Base-by-base conservation (phyloP, 208 protist species). In the Trypanosoma vivax region DNA sequence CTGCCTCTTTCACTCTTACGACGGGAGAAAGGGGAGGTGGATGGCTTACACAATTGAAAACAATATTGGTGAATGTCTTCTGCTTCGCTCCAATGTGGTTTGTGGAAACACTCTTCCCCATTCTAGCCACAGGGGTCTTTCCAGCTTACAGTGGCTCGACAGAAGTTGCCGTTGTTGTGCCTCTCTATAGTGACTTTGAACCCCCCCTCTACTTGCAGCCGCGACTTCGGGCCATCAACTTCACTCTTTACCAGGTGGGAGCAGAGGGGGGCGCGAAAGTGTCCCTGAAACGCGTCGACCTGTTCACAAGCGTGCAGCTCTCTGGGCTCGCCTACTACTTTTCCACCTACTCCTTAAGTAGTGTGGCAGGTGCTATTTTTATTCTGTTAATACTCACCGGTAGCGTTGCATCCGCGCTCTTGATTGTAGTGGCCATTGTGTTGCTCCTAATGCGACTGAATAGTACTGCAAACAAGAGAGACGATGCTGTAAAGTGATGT, bases 211-310 rank as follows among this genome's bases (percentile, higher is more conserved):
- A 55, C 3, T 42, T 90, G 31, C 83, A 84, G 58, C 51, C 62
- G 5, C 68, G 73, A 21, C 61, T 90, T 33, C 78, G 83, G 29
- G 83, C 83, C 0, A 79, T 90, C 42, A 90, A 90, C 52, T 75
- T 90, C 49, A 83, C 83, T 0, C 41, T 85, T 11, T 84, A 84
- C 54, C 74, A 85, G 48, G 28, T 65, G 1, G 41, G 40, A 19
- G 56, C 47, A 3, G 30, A 37, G 13, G 13, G 6, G 2, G 3
- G 1, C 23, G n/a, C 16, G 0, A 50, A 68, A 13, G 56, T 70
- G 14, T 72, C 63, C 18, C 51, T 90, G 28, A 73, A 59, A 5
- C 78, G 76, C 3, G 53, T 83, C 55, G 19, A 73, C 11, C 73
- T 90, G 25, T 50, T 73, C 42, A 75, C 75, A 1, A 76, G 56